Base-by-base conservation (phyloP, 1,139 yeast species). In the Sugiyamaella pinicola region DNA sequence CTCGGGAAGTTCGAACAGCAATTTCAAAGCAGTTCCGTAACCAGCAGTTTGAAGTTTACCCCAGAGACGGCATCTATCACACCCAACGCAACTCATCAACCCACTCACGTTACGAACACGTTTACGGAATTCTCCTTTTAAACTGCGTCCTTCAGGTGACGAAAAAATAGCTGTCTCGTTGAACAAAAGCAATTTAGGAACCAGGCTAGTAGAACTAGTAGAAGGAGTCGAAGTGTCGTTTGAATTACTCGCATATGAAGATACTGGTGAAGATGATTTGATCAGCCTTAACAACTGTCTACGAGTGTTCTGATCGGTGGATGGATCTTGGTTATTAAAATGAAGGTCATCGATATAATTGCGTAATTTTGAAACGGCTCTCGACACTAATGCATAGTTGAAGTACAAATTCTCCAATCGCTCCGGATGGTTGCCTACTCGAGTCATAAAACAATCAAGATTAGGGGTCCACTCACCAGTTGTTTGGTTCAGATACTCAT, bases 21-120 rank as follows among this genome's bases (percentile, higher is more conserved):
- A 79, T 71, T 93, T 93, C 66, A 95, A 78, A 1, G 97, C 96
- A 17, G 99, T 93, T 21, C 98, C 99, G 69, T 93, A 93, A 22
- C 99, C 99, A 18, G 95, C 89, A 1, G 96, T 89, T 74, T 93
- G 99, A 24, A 93, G 80, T 70, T 95, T 93, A 15, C 99, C 99
- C 99, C 99, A 93, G 73, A 95, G 76, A 66, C 98, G 81, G 70
- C 99, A 93, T 68, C 98, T 80, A 69, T 93, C 99, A 74, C 99
- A 93, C 35, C 96, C 97, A 46, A 93, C 98, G 75, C 99, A 93
- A 70, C 93, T 96, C 97, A 95, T 93, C 49, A 93, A 82, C 49
- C 88, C 86, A 29, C 96, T 85, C 31, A 93, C 95, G 68, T 93
- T 95, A 67, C 83, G 84, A 70, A 93, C 95, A 55, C 96, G 84